Evolutionary conservation across 2,329 filamentous ascomycete species (phyloP), one percentile per base, ranked within the genome.

Genomic region (Scedosporium apiospermum): DNA sequence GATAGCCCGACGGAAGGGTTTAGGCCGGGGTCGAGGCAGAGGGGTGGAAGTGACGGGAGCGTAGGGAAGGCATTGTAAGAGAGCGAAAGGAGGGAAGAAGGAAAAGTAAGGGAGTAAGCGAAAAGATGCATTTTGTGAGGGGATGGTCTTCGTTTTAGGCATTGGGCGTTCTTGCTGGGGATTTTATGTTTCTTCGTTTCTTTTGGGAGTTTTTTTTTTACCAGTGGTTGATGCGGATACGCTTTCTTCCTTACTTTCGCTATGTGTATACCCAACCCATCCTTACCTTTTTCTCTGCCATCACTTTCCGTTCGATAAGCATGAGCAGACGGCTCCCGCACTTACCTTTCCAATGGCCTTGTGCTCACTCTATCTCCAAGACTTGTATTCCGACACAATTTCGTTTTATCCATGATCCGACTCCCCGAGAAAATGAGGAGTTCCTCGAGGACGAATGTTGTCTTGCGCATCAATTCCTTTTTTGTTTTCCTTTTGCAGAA

Each of bases 1-100:
- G 71, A 72, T 57, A 71, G 71, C 64, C 68, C 69, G 14, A 66
- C 65, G 5, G 61, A 62, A 42, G 57, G 44, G 10, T 55, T 42
- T 38, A 42, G 46, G 42, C 46, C 30, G 14, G 55, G 57, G 18
- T 34, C 41, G 14, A 46, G 57, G 16, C 57, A 58, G 51, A 34
- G 61, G 38, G 38, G 38, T 18, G 18, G 23, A 6, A 53, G 55
- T 46, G 42, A 44, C 6, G 42, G 51, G 6, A 59, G 61, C n/a
- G 61, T 63, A 16, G 61, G 61, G 27, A 63, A 58, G 44, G 61
- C 61, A 16, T 14, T 63, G n/a, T 63, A 61, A 59, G 23, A 49
- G 49, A 27, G 5, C 6, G 26, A 55, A 38, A 58, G 12, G 18
- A 58, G 26, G 26, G 6, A 21, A 14, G 30, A 21, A 21, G 55